phyloP scores from a whole-genome alignment of 2,329 filamentous ascomycete species.

The Cercospora sojina region DNA sequence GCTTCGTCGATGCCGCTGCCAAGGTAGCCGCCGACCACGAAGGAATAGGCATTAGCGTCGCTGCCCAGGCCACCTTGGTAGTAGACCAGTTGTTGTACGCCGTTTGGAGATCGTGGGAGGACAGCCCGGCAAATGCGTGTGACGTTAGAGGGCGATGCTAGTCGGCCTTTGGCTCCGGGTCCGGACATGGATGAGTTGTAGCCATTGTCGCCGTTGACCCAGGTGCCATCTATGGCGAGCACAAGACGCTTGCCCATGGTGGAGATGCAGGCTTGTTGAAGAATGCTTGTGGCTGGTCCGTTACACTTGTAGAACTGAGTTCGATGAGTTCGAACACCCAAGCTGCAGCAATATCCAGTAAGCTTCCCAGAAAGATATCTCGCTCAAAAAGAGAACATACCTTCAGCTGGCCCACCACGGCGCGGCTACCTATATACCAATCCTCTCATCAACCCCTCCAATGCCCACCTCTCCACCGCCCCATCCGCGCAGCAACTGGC shows the following conservation, averaged over 20 bases:
- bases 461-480: neutral
- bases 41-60: constrained; percentile 20
- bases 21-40: constrained; percentile 28
- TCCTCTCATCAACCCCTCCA: neutral
- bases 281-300: neutral
- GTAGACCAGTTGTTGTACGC: constrained; percentile 32
- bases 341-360: neutral
- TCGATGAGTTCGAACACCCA: neutral
- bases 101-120: constrained; percentile 22
- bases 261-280: neutral
- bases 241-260: constrained; percentile 23
- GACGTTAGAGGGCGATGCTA: constrained; percentile 29
- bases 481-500: neutral
- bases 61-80: constrained; percentile 35
- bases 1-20: constrained; percentile 41
- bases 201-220: constrained; percentile 25
- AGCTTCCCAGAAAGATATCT: neutral
- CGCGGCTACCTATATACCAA: neutral
- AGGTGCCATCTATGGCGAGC: constrained; percentile 28
- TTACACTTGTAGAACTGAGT: neutral
- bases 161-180: constrained; percentile 9
- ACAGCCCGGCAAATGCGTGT: constrained; percentile 31
- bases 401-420: neutral
- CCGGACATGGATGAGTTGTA: constrained; percentile 13
- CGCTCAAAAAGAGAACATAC: neutral